phyloP scores from a whole-genome alignment of 2,329 filamentous ascomycete species.

The Sclerotinia glacialis region DNA sequence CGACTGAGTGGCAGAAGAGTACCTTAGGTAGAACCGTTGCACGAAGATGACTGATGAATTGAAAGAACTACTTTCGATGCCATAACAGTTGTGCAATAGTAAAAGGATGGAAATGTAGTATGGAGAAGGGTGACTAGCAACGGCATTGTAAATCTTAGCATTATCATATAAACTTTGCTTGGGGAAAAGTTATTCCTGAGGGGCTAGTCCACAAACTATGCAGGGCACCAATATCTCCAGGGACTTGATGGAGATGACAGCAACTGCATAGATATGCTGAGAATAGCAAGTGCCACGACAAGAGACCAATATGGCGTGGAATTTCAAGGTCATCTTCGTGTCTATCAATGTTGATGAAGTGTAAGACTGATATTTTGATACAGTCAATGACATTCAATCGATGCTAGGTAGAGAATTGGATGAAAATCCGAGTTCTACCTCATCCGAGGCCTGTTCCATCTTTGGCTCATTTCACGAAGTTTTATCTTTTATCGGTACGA shows the following conservation, averaged over 20 bases:
- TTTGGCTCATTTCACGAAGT: neutral
- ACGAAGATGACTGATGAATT: neutral
- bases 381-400: neutral
- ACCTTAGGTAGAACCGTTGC: neutral
- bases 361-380: neutral
- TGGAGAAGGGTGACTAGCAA: neutral
- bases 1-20: neutral
- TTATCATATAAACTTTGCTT: neutral
- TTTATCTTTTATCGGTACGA: neutral
- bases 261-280: too few relatives aligned
- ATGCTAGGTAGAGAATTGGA: neutral
- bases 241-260: neutral
- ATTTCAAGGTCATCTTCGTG: neutral
- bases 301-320: neutral
- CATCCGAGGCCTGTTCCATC: neutral
- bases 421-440: neutral
- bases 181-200: neutral
- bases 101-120: neutral
- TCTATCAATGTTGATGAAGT: neutral
- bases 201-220: neutral
- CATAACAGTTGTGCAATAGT: too few relatives aligned
- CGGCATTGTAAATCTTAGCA: neutral
- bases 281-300: neutral
- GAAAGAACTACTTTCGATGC: neutral
- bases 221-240: neutral